Evolutionary conservation across 768 basidiomycete species (phyloP).

Genomic region (Lyophyllum atratum): DNA sequence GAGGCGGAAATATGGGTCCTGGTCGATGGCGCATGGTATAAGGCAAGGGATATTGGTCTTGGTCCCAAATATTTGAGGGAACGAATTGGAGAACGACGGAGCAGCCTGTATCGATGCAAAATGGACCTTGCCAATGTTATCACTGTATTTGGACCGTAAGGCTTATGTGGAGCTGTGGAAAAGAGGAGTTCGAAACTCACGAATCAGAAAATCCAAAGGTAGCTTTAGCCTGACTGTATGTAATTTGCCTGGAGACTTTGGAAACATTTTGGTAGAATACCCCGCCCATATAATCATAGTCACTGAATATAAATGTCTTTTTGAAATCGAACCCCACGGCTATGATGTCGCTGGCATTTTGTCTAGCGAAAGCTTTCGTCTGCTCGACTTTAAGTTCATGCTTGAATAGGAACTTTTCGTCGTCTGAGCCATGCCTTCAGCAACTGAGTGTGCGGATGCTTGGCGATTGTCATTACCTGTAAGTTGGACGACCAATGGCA

Average conservation of each 20-base stretch:
- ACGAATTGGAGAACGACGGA: constrained; percentile 96
- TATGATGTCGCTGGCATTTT: constrained; percentile 95
- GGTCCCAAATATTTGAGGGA: constrained; percentile 95
- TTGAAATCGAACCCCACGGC: constrained; percentile 91
- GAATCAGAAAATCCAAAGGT: constrained; percentile 97
- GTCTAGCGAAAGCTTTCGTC: constrained; percentile 75
- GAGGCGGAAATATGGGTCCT: constrained; percentile 96
- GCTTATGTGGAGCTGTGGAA: neutral
- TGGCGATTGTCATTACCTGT: constrained; percentile 59
- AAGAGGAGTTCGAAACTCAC: constrained; percentile 49
- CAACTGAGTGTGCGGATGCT: neutral
- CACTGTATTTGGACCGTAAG: constrained; percentile 49
- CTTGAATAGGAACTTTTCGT: constrained; percentile 99
- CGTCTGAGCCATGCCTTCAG: constrained; percentile 56
- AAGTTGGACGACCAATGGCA: constrained; percentile 92
- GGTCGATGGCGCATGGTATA: constrained; percentile 98
- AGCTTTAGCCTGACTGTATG: constrained; percentile 90
- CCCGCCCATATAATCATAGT: constrained; percentile 89
- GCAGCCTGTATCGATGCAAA: constrained; percentile 95
- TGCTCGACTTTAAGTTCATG: constrained; percentile 91
- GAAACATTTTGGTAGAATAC: constrained; percentile 94
- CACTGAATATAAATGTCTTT: constrained; percentile 96
- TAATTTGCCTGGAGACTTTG: constrained; percentile 90
- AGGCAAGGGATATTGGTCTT: constrained; percentile 83
- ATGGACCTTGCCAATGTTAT: constrained; percentile 98